Percentiles rank a stretch among this genome's conserved stretches.
Evolutionary conservation across 2,329 filamentous ascomycete species (phyloP).

Genomic region (Bipolaris zeicola): DNA sequence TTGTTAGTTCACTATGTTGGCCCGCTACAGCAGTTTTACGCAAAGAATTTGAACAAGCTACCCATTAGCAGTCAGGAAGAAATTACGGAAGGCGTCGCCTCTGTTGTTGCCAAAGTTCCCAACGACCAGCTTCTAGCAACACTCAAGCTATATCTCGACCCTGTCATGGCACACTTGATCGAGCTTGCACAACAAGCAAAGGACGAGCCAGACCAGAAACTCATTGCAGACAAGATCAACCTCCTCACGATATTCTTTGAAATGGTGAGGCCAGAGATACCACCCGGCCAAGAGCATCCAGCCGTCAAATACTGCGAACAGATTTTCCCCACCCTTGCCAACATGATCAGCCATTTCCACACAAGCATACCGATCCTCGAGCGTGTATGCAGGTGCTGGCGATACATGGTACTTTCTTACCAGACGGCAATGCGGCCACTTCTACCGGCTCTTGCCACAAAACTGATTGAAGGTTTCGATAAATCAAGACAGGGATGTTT

Average conservation of each 20-base stretch:
- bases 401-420: slow-evolving; percentile 96
- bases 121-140: slow-evolving; percentile 78
- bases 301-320: slow-evolving; percentile 96
- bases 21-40: slow-evolving; percentile 90
- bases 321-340: slow-evolving; percentile 84
- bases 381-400: slow-evolving; percentile 91
- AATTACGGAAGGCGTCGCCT: slow-evolving; percentile 92
- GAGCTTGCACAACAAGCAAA: slow-evolving; percentile 82
- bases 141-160: slow-evolving; percentile 91
- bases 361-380: slow-evolving; percentile 88
- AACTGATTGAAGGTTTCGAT: slow-evolving; percentile 83
- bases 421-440: slow-evolving; percentile 86
- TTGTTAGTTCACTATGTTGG: slow-evolving; percentile 81
- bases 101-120: slow-evolving; percentile 86
- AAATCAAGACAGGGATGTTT: slow-evolving; percentile 92
- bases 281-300: slow-evolving; percentile 74
- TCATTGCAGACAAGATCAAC: slow-evolving; percentile 91
- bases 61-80: slow-evolving; percentile 90
- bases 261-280: slow-evolving; percentile 74
- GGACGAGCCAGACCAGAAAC: slow-evolving; percentile 81
- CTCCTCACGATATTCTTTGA: slow-evolving; percentile 91
- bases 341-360: slow-evolving; percentile 86
- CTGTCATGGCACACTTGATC: slow-evolving; percentile 84
- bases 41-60: slow-evolving; percentile 83
- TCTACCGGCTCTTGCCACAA: slow-evolving; percentile 83